Conservation (phyloP, 805 yeast species). For the Myxozyma neglecta region DNA sequence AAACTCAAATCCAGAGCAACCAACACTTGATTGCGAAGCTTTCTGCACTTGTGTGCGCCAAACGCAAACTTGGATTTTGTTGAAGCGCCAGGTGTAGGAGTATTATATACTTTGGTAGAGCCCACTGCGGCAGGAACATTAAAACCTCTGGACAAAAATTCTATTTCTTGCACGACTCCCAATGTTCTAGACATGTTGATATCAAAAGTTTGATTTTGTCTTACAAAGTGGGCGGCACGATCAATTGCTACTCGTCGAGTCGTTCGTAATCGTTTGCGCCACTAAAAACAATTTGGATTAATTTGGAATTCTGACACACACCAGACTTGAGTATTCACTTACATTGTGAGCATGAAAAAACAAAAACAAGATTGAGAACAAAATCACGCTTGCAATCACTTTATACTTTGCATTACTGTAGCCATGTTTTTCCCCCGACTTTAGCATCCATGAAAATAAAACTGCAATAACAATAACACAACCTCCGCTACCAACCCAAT, state of each 20-base stretch:
- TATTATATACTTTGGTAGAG: not conserved
- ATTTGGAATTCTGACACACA: not conserved
- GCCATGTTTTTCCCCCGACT: slow-evolving; percentile 7
- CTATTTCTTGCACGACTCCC: slow-evolving; percentile 32
- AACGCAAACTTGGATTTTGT: not conserved
- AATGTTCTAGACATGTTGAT: slow-evolving; percentile 24
- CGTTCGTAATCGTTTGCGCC: slow-evolving; percentile 29
- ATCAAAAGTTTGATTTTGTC: slow-evolving; percentile 29
- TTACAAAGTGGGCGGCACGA: slow-evolving; percentile 24
- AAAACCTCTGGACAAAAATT: slow-evolving; percentile 28
- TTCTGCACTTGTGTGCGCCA: slow-evolving; percentile 18
- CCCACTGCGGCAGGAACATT: not conserved
- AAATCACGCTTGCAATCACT: slow-evolving; percentile 15
- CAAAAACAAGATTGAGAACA: slow-evolving; percentile 13
- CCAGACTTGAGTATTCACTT: not conserved
- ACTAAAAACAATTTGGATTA: slow-evolving; percentile 2
- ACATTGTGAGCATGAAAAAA: slow-evolving; percentile 30
- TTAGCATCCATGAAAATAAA: slow-evolving; percentile 37
- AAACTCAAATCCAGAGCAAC: slow-evolving; percentile 26
- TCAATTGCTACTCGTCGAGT: slow-evolving; percentile 18
- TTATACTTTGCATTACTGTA: slow-evolving; percentile 8
- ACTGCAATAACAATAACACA: slow-evolving; percentile 40
- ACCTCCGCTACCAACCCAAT: slow-evolving; percentile 43
- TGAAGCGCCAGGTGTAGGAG: not conserved
- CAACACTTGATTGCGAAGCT: slow-evolving; percentile 18